These are phyloP conservation scores for Oemleria cerasiformis DNA, from an alignment of 306 rosid genomes.

Conservation along the genomic window DNA sequence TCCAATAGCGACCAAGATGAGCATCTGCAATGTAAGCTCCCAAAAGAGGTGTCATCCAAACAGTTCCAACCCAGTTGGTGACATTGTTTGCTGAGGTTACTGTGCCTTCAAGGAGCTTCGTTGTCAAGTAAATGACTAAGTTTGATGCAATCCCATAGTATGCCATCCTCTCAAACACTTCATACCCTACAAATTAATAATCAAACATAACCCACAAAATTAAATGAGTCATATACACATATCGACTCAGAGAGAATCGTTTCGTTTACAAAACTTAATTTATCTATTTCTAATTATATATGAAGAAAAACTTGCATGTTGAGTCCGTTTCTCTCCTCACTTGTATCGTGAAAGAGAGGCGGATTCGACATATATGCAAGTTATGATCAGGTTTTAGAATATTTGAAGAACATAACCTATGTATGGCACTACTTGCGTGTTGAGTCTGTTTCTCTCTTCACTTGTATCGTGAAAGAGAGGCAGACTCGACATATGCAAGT, in stretches of 20 bases:
- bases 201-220: neutral
- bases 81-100: slow-evolving; percentile 51
- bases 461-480: neutral
- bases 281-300: too few species aligned
- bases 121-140: slow-evolving; percentile 48
- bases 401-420: too few species aligned
- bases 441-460: too few species aligned
- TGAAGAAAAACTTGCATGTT: too few species aligned
- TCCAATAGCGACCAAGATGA: slow-evolving; percentile 49
- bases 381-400: neutral
- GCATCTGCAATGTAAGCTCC: slow-evolving; percentile 61
- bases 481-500: neutral
- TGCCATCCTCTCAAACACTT: slow-evolving; percentile 76
- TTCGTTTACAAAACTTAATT: neutral
- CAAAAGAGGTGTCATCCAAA: slow-evolving; percentile 52
- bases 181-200: slow-evolving; percentile 37
- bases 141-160: slow-evolving; percentile 56
- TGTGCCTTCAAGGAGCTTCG: slow-evolving; percentile 52
- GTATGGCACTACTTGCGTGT: neutral
- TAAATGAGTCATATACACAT: too few species aligned
- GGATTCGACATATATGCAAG: neutral
- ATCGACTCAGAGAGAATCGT: neutral
- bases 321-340: too few species aligned
- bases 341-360: neutral
- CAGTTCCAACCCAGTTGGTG: slow-evolving; percentile 57